Conservation (phyloP, 225 moss, liverwort and hornwort species). For the Physcomitrellopsis africana region DNA sequence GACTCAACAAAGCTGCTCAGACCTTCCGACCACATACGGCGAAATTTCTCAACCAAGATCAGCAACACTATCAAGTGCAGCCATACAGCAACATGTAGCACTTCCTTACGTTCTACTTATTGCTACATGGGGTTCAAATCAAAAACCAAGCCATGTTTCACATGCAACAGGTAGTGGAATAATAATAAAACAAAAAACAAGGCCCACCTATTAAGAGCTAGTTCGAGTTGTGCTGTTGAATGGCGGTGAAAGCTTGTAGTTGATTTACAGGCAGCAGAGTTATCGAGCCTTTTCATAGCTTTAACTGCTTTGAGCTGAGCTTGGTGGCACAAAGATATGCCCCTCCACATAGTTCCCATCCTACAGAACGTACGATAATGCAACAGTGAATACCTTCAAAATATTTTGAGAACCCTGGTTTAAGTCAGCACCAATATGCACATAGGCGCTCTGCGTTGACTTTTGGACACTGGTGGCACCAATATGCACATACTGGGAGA, state of each 20-base stretch:
- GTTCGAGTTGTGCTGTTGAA: slow-evolving; percentile 62
- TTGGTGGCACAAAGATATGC: slow-evolving; percentile 61
- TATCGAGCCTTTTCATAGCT: slow-evolving; percentile 65
- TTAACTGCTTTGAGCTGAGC: slow-evolving; percentile 62
- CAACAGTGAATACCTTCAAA: slow-evolving; percentile 5
- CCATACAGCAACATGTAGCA: background rate
- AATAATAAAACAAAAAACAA: background rate
- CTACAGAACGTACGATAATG: slow-evolving; percentile 32
- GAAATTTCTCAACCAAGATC: background rate
- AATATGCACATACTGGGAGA: background rate
- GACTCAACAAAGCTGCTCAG: slow-evolving; percentile 49
- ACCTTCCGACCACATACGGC: slow-evolving; percentile 52
- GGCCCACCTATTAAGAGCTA: slow-evolving; percentile 53
- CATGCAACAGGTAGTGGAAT: too few species aligned
- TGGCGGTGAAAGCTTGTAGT: slow-evolving; percentile 70
- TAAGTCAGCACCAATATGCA: background rate
- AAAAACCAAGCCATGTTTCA: background rate
- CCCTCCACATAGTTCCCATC: slow-evolving; percentile 80
- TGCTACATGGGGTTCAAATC: background rate
- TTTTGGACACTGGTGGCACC: too few species aligned
- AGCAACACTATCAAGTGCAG: background rate
- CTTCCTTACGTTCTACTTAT: background rate
- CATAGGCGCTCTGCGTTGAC: too few species aligned
- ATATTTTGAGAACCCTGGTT: background rate
- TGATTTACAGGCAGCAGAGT: slow-evolving; percentile 70